Base-by-base conservation (phyloP, 176 grass and related monocot species). In the Musa troglodytarum region DNA sequence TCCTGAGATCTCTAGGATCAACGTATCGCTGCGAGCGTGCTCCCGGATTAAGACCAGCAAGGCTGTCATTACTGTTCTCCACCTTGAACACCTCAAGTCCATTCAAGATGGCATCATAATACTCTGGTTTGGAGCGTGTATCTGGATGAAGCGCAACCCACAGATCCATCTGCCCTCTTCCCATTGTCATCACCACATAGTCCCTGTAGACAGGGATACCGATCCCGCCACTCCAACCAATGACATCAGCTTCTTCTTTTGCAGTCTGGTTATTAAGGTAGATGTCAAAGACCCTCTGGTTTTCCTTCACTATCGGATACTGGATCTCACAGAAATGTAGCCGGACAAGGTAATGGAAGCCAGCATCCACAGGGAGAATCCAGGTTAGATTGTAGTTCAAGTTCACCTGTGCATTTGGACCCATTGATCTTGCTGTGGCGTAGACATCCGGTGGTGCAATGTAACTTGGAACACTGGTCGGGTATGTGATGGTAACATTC, bases 111-210 rank as follows among this genome's bases (percentile, higher is more conserved):
- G 89, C 89, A 87, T 96, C 92, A 64, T 13, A 88, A 52, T 81
- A 96, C 83, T 80, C 83, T 15, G 89, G 81, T 7, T 8, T 50
- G 0, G 5, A 9, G 4, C 63, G 63, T 62, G 52, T 56, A 84
- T 96, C 85, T 1, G 89, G 93, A 74, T 90, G 85, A 28, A 96
- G 93, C 17, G 83, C 93, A 22, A 96, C 70, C 93, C 87, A 92
- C 67, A 92, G 20, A 11, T 88, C 77, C 28, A 59, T 76, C 69
- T 77, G 73, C 49, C 89, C 93, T 1, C 65, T 54, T 14, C 87
- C 87, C 0, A 0, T 0, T 3, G 83, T 28, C 1, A 69, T 0
- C 62, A 86, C 51, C 15, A 58, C 61, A 52, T 90, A 96, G 82
- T 96, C 83, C 13, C 5, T 6, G 2, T 79, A 92, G 1, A 21